A percentile compares a stretch with the other conserved stretches of the same genome.
phyloP scores from a whole-genome alignment of 2,329 filamentous ascomycete genomes.

The Sarocladium oryzae region DNA sequence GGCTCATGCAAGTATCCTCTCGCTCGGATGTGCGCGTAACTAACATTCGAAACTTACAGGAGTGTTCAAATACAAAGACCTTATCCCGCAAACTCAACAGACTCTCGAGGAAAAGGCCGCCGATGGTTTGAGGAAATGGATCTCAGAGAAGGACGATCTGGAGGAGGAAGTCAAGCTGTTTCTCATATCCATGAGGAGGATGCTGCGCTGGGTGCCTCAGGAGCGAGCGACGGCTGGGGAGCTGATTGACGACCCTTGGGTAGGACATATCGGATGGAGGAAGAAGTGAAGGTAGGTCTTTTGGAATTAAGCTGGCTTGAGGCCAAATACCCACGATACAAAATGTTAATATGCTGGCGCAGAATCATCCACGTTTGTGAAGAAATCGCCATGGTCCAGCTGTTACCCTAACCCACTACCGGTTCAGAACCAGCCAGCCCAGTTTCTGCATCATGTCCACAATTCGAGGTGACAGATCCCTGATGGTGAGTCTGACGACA shows the following conservation, averaged over 20 bases:
- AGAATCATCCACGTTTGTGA: not conserved
- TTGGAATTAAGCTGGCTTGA: too few relatives aligned
- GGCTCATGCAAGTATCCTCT: too few relatives aligned
- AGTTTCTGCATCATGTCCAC: slow-evolving; percentile 11
- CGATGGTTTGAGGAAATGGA: too few relatives aligned
- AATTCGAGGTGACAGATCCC: not conserved
- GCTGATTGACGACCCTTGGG: not conserved
- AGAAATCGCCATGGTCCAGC: not conserved
- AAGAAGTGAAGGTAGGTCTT: too few relatives aligned
- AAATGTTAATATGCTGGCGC: not conserved
- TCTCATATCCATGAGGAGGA: not conserved
- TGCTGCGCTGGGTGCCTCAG: not conserved
- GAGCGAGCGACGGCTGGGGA: not conserved
- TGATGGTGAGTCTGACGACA: slow-evolving; percentile 11
- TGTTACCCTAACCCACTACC: not conserved
- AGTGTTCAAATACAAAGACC: too few relatives aligned
- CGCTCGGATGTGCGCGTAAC: too few relatives aligned
- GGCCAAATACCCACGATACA: too few relatives aligned
- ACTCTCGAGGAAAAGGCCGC: too few relatives aligned
- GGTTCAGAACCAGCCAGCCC: slow-evolving; percentile 9
- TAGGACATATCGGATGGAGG: too few relatives aligned
- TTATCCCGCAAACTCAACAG: too few relatives aligned
- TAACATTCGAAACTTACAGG: too few relatives aligned
- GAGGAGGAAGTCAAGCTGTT: not conserved
- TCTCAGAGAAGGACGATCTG: not conserved